Percentiles rank a stretch among this genome's conserved stretches.
These are phyloP conservation scores for Acanthamoeba lenticulata DNA, from an alignment of 208 protist species.

Conservation along the genomic window DNA sequence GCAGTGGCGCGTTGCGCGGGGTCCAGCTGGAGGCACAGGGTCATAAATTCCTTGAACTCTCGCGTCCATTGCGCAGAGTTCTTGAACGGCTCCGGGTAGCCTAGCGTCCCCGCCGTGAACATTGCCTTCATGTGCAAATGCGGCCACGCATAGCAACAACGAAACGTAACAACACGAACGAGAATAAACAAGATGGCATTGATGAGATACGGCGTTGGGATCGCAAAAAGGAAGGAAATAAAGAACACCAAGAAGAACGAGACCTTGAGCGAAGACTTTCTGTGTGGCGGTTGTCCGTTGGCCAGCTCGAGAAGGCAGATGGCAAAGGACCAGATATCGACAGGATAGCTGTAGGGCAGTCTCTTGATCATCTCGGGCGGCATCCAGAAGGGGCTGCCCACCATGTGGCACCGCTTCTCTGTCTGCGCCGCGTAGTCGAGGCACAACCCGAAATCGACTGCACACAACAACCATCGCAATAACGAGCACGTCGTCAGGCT, in stretches of 20 bases:
- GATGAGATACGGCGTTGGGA: no score
- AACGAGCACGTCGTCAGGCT: no score
- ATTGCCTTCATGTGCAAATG: no score
- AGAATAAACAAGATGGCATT: no score
- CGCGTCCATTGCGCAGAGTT: slow-evolving; percentile 57
- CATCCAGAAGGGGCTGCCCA: slow-evolving; percentile 74
- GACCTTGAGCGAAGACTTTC: slow-evolving; percentile 69
- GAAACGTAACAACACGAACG: neutral
- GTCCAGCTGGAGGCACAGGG: slow-evolving; percentile 46
- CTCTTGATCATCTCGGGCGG: slow-evolving; percentile 73
- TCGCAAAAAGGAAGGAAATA: neutral
- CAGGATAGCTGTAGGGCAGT: slow-evolving; percentile 30
- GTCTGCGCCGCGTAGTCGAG: slow-evolving; percentile 7
- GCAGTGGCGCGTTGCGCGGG: slow-evolving; percentile 52
- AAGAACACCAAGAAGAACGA: neutral
- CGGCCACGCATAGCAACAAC: neutral
- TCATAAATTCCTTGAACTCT: slow-evolving; percentile 69
- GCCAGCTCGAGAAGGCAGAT: slow-evolving; percentile 69
- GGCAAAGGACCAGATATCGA: slow-evolving; percentile 69
- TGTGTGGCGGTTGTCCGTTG: slow-evolving; percentile 68
- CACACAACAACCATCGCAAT: neutral
- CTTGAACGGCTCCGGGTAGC: slow-evolving; percentile 65
- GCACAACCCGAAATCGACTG: slow-evolving; percentile 73
- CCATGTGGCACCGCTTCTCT: slow-evolving; percentile 63
- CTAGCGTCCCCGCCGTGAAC: slow-evolving; percentile 64